Percentiles rank a stretch among this genome's conserved stretches.
phyloP scores from a whole-genome alignment of 2,329 filamentous ascomycete species.

The Arthrobotrys pseudoclavata region DNA sequence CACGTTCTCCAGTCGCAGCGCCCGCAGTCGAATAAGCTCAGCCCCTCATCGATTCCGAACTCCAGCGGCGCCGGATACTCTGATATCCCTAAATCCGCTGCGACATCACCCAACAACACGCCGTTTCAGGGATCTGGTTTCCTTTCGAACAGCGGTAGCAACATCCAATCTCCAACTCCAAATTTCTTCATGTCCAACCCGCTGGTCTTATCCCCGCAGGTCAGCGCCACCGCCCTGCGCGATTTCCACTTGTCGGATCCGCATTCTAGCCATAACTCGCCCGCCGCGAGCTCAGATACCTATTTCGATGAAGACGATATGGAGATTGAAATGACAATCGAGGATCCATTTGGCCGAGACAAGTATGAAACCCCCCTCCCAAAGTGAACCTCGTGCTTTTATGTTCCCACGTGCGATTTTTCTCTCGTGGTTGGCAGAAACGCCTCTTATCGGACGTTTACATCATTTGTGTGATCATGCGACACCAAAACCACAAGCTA shows the following conservation, averaged over 20 bases:
- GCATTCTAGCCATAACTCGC: conserved; percentile 50
- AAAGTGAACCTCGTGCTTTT: not conserved
- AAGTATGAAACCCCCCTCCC: conserved; percentile 34
- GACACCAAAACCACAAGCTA: conserved; percentile 46
- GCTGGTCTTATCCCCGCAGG: conserved; percentile 49
- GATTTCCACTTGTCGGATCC: conserved; percentile 52
- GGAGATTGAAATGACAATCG: conserved; percentile 58
- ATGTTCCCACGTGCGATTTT: conserved; percentile 9
- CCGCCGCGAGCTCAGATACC: conserved; percentile 55
- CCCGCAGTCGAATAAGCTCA: conserved; percentile 15
- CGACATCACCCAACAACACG: conserved; percentile 27
- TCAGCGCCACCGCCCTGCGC: conserved; percentile 53
- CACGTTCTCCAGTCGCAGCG: conserved; percentile 50
- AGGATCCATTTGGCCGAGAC: conserved; percentile 41
- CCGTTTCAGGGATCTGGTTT: conserved; percentile 10
- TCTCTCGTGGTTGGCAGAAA: conserved; percentile 5
- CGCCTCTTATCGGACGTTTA: conserved; percentile 8
- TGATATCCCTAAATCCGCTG: conserved; percentile 38
- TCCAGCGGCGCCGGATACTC: conserved; percentile 28
- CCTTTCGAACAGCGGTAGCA: conserved; percentile 7
- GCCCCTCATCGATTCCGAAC: conserved; percentile 6
- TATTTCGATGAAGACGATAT: conserved; percentile 58
- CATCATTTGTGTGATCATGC: conserved; percentile 36
- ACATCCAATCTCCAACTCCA: conserved; percentile 32
- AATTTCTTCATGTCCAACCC: conserved; percentile 54